Percentiles rank a stretch among this genome's conserved stretches.
phyloP scores from a whole-genome alignment of 805 yeast genomes.

The Candida namnaoensis region DNA sequence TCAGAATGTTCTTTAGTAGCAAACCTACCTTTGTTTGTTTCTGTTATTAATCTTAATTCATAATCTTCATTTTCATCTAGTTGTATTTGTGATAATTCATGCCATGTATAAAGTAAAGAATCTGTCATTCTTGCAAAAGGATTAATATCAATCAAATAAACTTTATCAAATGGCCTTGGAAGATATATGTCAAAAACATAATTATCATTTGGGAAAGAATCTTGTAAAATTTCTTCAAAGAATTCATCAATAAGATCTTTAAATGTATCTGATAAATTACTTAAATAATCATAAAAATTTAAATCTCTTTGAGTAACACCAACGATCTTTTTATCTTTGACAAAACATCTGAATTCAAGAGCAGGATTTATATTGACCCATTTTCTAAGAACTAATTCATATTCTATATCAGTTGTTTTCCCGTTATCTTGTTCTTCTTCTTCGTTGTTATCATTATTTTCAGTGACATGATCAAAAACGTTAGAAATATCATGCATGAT shows the following conservation, averaged over 20 bases:
- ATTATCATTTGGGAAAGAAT: conserved; percentile 41
- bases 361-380: conserved; percentile 87
- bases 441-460: too few relatives aligned
- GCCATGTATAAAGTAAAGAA: conserved; percentile 75
- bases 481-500: conserved; percentile 75
- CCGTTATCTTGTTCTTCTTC: conserved; percentile 20
- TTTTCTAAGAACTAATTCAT: conserved; percentile 68
- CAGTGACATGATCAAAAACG: conserved; percentile 45
- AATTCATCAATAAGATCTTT: conserved; percentile 42
- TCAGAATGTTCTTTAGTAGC: conserved; percentile 80
- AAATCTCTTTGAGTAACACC: conserved; percentile 84
- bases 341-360: conserved; percentile 83
- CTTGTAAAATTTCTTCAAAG: conserved; percentile 36
- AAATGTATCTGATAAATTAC: conserved; percentile 39
- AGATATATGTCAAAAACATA: conserved; percentile 79
- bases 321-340: conserved; percentile 49
- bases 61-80: conserved; percentile 25
- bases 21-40: conserved; percentile 67
- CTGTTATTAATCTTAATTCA: conserved; percentile 58
- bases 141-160: conserved; percentile 75
- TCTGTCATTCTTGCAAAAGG: conserved; percentile 79
- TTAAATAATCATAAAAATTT: conserved; percentile 69
- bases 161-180: conserved; percentile 62
- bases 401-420: conserved; percentile 20
- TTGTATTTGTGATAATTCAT: conserved; percentile 45